These are phyloP conservation scores for Nasturtium officinale DNA, from an alignment of 345 rosid genomes.

Conservation along the genomic window DNA sequence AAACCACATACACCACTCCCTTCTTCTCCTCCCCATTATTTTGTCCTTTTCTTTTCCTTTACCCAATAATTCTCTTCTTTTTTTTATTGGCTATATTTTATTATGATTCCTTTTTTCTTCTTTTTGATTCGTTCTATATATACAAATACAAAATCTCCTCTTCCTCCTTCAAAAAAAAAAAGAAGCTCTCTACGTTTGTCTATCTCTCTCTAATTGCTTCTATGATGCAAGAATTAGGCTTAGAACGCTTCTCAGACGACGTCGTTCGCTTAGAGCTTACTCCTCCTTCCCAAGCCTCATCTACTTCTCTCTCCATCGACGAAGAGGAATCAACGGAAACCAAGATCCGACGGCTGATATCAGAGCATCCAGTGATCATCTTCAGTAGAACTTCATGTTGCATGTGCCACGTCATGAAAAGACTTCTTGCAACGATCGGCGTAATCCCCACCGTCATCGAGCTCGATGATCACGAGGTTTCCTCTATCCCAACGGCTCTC, in stretches of 20 bases:
- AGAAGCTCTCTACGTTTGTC: constrained; percentile 12
- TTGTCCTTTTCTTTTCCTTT: constrained; percentile 37
- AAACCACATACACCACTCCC: constrained; percentile 46
- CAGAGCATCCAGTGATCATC: constrained; percentile 90
- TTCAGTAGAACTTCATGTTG: constrained; percentile 88
- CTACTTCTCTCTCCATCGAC: constrained; percentile 69
- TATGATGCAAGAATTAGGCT: constrained; percentile 71
- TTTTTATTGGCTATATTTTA: background rate
- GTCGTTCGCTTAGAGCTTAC: constrained; percentile 56
- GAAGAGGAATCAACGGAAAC: constrained; percentile 71
- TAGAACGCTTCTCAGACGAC: constrained; percentile 50
- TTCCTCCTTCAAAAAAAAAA: background rate
- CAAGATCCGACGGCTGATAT: constrained; percentile 76
- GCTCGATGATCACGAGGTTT: constrained; percentile 81
- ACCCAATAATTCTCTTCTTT: constrained; percentile 41
- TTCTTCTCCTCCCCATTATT: constrained; percentile 40
- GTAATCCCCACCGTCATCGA: constrained; percentile 93
- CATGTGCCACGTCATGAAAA: constrained; percentile 97
- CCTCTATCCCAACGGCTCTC: constrained; percentile 52
- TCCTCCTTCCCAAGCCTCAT: constrained; percentile 47
- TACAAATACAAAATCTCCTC: constrained; percentile 41
- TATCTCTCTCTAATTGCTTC: constrained; percentile 19
- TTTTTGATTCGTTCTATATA: constrained; percentile 42
- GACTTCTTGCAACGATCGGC: constrained; percentile 71
- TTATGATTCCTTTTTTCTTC: background rate